Evolutionary conservation across 371 early-diverging fungal species (phyloP), one percentile per base, ranked within the genome.

Genomic region (Mucor circinelloides): DNA sequence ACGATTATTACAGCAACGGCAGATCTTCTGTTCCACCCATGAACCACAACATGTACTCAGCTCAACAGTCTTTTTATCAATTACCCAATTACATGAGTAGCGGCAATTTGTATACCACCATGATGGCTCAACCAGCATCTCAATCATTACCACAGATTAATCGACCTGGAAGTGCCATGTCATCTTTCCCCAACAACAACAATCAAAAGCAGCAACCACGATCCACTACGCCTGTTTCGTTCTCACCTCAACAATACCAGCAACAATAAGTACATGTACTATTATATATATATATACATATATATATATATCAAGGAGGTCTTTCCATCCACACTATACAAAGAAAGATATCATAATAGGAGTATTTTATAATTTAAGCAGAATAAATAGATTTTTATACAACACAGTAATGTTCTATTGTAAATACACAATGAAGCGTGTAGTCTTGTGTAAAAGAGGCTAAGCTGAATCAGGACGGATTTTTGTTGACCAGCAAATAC

Each of bases 21-120:
- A 42, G 64, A 31, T 56, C 64, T 56, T 64, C 64, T 42, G 57
- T 64, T 4, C 63, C 63, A n/a, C 63, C 63, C n/a, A 63, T 56
- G 34, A 34, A 31, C 34, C 28, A 60, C 30, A 61, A 19, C 60
- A 60, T 30, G 44, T 44, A 21, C 23, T 46, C 46, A 19, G 36
- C 15, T 27, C 42, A 42, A 28, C 60, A 25, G 9, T 25, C 38
- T 6, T 61, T 61, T 21, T 61, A 61, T 32, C 61, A 61, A 46
- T 17, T 48, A 23, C 61, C 61, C 19, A 46, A 28, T 2, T 61
- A 30, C 23, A 48, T 32, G 32, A 61, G 61, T 23, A 61, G 46
- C 21, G 46, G 30, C 7, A 61, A 48, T 10, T 21, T 61, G n/a
- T 61, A 61, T 31, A 44, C 27, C n/a, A 25, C 30, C 17, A 61